Conservation (phyloP, 2,329 filamentous ascomycete species). For the Claviceps capensis region DNA sequence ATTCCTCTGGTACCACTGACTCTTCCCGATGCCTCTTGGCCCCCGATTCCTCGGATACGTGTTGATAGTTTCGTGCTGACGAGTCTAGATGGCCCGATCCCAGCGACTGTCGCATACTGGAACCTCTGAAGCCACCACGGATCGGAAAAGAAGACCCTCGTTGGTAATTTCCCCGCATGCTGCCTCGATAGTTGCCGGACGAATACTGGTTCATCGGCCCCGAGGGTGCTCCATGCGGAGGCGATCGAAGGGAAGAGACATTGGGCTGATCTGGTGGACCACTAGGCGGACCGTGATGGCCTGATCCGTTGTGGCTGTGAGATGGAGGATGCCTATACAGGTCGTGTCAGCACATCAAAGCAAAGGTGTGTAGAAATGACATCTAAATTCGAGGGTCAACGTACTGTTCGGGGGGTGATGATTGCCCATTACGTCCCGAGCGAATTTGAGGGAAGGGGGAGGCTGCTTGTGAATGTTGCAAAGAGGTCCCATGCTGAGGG, state of each 20-base stretch:
- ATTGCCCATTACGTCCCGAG: slow-evolving; percentile 25
- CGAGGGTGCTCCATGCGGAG: slow-evolving; percentile 41
- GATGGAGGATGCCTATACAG: slow-evolving; percentile 38
- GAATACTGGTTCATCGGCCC: slow-evolving; percentile 43
- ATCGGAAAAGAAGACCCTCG: slow-evolving; percentile 45
- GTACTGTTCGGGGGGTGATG: slow-evolving; percentile 26
- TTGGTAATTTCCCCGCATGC: slow-evolving; percentile 19
- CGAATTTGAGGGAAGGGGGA: slow-evolving; percentile 28
- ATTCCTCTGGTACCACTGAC: not conserved
- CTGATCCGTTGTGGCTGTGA: slow-evolving; percentile 38
- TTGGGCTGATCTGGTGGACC: slow-evolving; percentile 43
- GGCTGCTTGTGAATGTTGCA: slow-evolving; percentile 30
- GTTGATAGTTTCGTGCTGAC: slow-evolving; percentile 8
- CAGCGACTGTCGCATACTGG: slow-evolving; percentile 56
- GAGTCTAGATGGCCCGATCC: slow-evolving; percentile 28
- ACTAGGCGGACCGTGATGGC: slow-evolving; percentile 35
- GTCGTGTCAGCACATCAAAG: slow-evolving; percentile 4
- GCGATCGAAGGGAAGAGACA: slow-evolving; percentile 30
- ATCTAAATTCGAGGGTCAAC: slow-evolving; percentile 7
- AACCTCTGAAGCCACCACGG: slow-evolving; percentile 41
- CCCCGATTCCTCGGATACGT: slow-evolving; percentile 7
- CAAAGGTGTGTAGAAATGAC: not conserved
- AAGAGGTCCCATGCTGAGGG: slow-evolving; percentile 29
- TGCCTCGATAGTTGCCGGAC: slow-evolving; percentile 26
- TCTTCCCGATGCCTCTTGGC: slow-evolving; percentile 10